Base-by-base conservation (phyloP, 345 rosid species). In the Nephelium lappaceum region DNA sequence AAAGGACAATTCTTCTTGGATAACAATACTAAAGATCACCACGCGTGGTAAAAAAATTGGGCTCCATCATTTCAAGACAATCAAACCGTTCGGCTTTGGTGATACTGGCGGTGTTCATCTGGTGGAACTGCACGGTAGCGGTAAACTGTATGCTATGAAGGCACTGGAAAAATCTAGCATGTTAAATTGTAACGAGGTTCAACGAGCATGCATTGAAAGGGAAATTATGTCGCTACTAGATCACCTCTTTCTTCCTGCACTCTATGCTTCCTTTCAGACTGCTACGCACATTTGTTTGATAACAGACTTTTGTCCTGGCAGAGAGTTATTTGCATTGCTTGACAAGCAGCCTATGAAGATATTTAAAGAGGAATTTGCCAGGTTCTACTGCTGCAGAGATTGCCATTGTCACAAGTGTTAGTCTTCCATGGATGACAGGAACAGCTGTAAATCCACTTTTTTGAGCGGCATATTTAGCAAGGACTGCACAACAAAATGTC, bases 381-480 rank as follows among this genome's bases (percentile, higher is more conserved):
- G 97, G 98, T 96, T n/a, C n/a, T n/a, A n/a, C n/a, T n/a, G n/a
- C n/a, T n/a, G n/a, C n/a, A n/a, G n/a, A n/a, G n/a, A n/a, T 96
- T 24, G 98, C 98, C 73, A 93, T 95, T 84, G 94, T 95, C 69
- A 93, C 97, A 47, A 95, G 98, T 79, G 98, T 97, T 63, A 96
- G 99, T 84, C 98, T 96, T 83, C 99, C 99, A 31, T 96, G 99
- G 99, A 94, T 96, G 99, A 96, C 98, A 7, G 99, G 99, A 81
- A 96, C 99, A 74, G 99, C 99, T 80, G 93, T 96, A 72, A 96
- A 96, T 83, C 98, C 99, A 18, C 89, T 96, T 75, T 94, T 94
- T 72, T 89, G 98, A 72, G 99, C 99, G 10, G 99, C 98, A 14
- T 96, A 86, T 87, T 83, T 96, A 67, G 90, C 99, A 8, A 89